Conservation (phyloP, 2,329 filamentous ascomycete genomes). For the Tolypocladium ophioglossoides region DNA sequence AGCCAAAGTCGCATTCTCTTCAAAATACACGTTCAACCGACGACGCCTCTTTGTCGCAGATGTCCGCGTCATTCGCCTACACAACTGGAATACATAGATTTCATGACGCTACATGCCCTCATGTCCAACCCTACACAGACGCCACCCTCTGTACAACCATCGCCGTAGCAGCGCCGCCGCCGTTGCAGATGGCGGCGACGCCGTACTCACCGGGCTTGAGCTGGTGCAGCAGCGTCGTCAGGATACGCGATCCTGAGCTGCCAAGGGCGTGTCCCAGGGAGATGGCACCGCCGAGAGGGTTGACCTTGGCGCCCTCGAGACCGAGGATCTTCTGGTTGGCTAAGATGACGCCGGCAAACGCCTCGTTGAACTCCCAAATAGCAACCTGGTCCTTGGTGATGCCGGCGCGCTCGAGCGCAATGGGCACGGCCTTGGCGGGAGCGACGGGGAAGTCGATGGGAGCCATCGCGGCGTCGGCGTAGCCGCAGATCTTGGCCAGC, state of each 20-base stretch:
- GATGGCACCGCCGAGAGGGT: slow-evolving; percentile 84
- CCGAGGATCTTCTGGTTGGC: slow-evolving; percentile 89
- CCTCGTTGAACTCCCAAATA: slow-evolving; percentile 98
- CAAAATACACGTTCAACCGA: too few relatives aligned
- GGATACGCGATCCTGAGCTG: slow-evolving; percentile 84
- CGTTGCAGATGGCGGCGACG: slow-evolving; percentile 93
- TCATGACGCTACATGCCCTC: neutral
- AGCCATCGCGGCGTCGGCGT: slow-evolving; percentile 83
- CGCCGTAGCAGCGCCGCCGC: slow-evolving; percentile 83
- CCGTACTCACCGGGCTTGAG: slow-evolving; percentile 88
- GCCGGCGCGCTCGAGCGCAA: slow-evolving; percentile 79
- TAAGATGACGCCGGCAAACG: slow-evolving; percentile 90
- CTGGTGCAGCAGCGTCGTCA: slow-evolving; percentile 85
- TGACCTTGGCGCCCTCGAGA: slow-evolving; percentile 69
- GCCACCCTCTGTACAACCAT: slow-evolving; percentile 82
- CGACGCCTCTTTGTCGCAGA: neutral
- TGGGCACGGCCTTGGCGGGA: slow-evolving; percentile 81
- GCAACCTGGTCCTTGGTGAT: slow-evolving; percentile 87
- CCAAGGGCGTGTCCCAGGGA: slow-evolving; percentile 85
- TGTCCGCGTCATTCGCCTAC: neutral
- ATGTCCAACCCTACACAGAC: slow-evolving; percentile 28
- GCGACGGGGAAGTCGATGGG: slow-evolving; percentile 92
- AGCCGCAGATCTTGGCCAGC: slow-evolving; percentile 75
- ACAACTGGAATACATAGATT: neutral
- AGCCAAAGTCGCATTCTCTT: too few relatives aligned